These are phyloP conservation scores for Epichloe bromicola DNA, from an alignment of 2,329 filamentous ascomycete genomes.

Conservation along the genomic window DNA sequence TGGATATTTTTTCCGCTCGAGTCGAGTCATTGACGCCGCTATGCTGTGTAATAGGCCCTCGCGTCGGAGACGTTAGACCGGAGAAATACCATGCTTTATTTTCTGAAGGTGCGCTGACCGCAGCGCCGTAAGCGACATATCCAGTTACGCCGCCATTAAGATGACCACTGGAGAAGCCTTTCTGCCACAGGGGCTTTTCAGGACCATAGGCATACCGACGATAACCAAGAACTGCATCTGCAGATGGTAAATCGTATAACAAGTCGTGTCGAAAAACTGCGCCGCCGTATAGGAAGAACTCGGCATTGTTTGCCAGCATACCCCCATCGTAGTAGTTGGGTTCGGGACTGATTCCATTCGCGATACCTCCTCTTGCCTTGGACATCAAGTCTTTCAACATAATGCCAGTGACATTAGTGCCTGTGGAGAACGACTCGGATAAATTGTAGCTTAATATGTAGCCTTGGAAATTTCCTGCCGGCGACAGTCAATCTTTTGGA, in stretches of 20 bases:
- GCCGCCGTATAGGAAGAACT: constrained; percentile 54
- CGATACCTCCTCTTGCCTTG: constrained; percentile 32
- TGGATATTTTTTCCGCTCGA: constrained; percentile 33
- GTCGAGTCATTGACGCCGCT: constrained; percentile 18
- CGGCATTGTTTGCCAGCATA: constrained; percentile 50
- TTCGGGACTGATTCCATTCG: constrained; percentile 38
- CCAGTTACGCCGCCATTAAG: constrained; percentile 38
- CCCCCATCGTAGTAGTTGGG: constrained; percentile 49
- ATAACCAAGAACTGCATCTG: constrained; percentile 35
- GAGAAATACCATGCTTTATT: constrained; percentile 61
- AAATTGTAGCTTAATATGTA: constrained; percentile 46
- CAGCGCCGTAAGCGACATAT: constrained; percentile 52
- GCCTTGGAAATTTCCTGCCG: constrained; percentile 38
- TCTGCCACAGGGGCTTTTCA: constrained; percentile 26
- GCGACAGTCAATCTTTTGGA: constrained; percentile 2
- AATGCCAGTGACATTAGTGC: constrained; percentile 38
- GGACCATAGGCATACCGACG: constrained; percentile 38
- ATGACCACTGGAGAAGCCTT: constrained; percentile 27
- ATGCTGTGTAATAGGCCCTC: constrained; percentile 34
- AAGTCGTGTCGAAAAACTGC: constrained; percentile 23
- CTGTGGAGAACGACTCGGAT: constrained; percentile 38
- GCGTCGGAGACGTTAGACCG: constrained; percentile 39
- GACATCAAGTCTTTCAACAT: constrained; percentile 30
- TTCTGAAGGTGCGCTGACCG: constrained; percentile 53
- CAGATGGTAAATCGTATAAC: constrained; percentile 24